Evolutionary conservation across 306 rosid genomes (phyloP), one percentile per base, ranked within the genome.

Genomic region (Crotalaria pallida): DNA sequence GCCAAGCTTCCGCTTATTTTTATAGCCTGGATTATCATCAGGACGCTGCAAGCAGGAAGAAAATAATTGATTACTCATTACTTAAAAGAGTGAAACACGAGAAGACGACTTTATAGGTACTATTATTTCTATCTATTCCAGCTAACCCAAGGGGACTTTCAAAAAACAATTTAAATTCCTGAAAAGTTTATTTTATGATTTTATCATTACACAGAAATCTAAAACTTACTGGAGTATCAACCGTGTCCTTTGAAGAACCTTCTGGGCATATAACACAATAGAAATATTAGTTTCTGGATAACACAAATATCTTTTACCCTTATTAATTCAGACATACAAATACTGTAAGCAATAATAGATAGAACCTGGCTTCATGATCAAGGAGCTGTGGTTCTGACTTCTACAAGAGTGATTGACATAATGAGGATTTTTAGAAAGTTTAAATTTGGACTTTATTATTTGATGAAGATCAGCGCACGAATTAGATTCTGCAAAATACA

Each of bases 401-500:
- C 34, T 11, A 19, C 21, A 6, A 0, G 40, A 31, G 43, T 16
- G 45, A 8, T 58, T 58, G 24, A 13, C 45, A 12, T 27, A 59
- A 10, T 48, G 29, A 11, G 10, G 6, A 26, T 49, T 31, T 3
- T 0, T 8, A 15, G 58, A 27, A 36, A 66, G 17, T 5, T 48
- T 66, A 44, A 29, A 13, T 52, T 52, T 68, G 40, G 73, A 68
- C 73, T 51, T 68, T 34, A 68, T 23, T 68, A 68, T 52, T 21
- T 52, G 24, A 68, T n/a, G 40, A 36, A 68, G 73, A 52, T 34
- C 0, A 21, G 7, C 6, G 6, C 51, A 34, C 10, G 73, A 51
- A 36, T 21, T n/a, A 12, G 51, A 51, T 33, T 52, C 63, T 68
- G 63, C 10, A 34, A 21, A 68, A 21, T 19, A 9, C n/a, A 12